Base-by-base conservation (phyloP, 352 stramenopile genomes). In the Sclerospora graminicola region DNA sequence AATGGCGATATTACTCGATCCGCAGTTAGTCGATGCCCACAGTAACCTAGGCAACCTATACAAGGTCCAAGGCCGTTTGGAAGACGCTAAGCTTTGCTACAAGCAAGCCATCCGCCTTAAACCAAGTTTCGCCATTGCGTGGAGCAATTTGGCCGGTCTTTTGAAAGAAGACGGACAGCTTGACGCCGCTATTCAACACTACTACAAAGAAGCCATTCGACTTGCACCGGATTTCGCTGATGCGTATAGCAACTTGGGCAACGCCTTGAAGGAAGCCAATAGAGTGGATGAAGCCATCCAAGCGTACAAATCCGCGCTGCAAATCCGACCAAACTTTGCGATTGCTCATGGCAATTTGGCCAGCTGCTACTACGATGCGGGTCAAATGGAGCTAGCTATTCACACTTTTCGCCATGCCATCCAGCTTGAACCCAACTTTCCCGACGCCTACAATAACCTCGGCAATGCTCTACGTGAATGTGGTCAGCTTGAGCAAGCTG, bases 41-140 rank as follows among this genome's bases (percentile, higher is more conserved):
- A 89, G 70, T 35, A 98, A 98, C 48, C 49, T 97, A n/a, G 92
- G 87, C 16, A 97, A 97, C 47, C 57, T 97, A 18, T 91, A 95
- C 60, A 96, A 96, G 53, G 74, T 84, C 10, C 76, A 94, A 60
- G 82, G 82, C 2, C 63, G 70, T 0, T 58, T 87, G 16, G 79
- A 91, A 16, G 81, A 93, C n/a, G 86, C 89, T 26, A 93, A 94
- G 55, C 43, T 40, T 24, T 96, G 86, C 60, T 97, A 96, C 57
- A 66, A 82, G 0, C 77, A 96, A 51, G 89, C 89, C 2, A 94
- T 97, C 38, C 69, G 76, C 19, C 68, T 95, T 13, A 81, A 88
- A 28, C 89, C 89, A 1, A 82, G 66, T 30, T 97, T 95, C 51
- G 78, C 90, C 11, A 93, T 96, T 41, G 86, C 89, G 5, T 97